These are phyloP conservation scores for Parathielavia hyrcaniae DNA, from an alignment of 495 filamentous ascomycete genomes.

Conservation along the genomic window DNA sequence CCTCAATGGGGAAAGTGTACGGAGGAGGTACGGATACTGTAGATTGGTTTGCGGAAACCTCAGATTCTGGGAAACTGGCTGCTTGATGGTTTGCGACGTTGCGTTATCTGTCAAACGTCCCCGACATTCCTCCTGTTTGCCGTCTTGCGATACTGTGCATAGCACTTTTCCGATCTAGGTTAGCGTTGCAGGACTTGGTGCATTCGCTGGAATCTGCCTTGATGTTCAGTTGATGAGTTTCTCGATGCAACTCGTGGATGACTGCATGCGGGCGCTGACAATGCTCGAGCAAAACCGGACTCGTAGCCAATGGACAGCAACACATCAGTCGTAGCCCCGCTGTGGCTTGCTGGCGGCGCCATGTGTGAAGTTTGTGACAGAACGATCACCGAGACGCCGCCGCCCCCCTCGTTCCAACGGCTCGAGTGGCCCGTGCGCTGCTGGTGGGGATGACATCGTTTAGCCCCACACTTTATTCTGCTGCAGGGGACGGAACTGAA, in stretches of 20 bases:
- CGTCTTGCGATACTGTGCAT: neutral
- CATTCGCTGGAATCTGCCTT: slow-evolving; percentile 1
- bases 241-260: neutral
- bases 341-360: slow-evolving; percentile 7
- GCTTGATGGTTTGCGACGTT: too few species aligned
- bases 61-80: neutral
- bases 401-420: too few species aligned
- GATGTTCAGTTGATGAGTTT: too few species aligned
- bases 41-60: neutral
- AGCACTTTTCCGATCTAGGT: slow-evolving; percentile 1
- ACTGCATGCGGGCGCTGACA: neutral
- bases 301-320: neutral
- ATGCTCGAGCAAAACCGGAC: neutral
- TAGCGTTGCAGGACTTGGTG: neutral
- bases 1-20: too few species aligned
- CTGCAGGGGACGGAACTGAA: neutral
- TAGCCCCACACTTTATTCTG: slow-evolving; percentile 3
- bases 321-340: neutral
- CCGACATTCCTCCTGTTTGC: slow-evolving; percentile 1
- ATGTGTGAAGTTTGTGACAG: neutral
- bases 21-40: too few species aligned
- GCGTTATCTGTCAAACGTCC: neutral
- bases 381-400: slow-evolving; percentile 2
- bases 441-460: slow-evolving; percentile 20
- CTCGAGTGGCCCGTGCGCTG: neutral